Conservation (phyloP, 306 rosid genomes). For the Mimosa bimucronata region DNA sequence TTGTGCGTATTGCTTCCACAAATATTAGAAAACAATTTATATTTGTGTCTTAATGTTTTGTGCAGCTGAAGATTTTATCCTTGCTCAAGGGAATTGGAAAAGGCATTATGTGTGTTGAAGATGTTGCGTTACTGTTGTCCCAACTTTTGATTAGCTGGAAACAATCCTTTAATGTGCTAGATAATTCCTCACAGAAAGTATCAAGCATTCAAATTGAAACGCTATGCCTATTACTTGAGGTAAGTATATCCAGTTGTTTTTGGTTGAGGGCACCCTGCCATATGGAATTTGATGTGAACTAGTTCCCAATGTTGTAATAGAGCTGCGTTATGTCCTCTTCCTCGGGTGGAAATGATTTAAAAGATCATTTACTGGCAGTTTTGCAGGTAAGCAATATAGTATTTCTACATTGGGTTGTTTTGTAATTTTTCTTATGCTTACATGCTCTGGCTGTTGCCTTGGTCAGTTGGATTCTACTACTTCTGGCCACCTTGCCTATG, state of each 20-base stretch:
- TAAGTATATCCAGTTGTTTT: slow-evolving; percentile 35
- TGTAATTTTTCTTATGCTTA: slow-evolving; percentile 28
- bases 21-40: slow-evolving; percentile 3
- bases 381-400: slow-evolving; percentile 60
- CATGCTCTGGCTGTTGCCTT: slow-evolving; percentile 23
- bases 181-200: slow-evolving; percentile 47
- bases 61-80: slow-evolving; percentile 82
- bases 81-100: slow-evolving; percentile 80
- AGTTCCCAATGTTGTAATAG: slow-evolving; percentile 46
- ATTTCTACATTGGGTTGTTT: neutral
- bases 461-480: slow-evolving; percentile 64
- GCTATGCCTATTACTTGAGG: slow-evolving; percentile 84
- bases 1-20: neutral
- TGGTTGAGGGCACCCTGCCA: slow-evolving; percentile 15
- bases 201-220: slow-evolving; percentile 67
- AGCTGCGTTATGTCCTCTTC: slow-evolving; percentile 63
- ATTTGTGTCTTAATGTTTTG: slow-evolving; percentile 34
- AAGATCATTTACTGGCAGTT: slow-evolving; percentile 64
- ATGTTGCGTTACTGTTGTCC: slow-evolving; percentile 58
- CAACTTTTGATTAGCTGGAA: slow-evolving; percentile 57
- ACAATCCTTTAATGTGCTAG: slow-evolving; percentile 41
- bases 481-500: slow-evolving; percentile 59
- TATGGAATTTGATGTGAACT: slow-evolving; percentile 34
- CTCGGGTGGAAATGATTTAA: slow-evolving; percentile 55
- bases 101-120: slow-evolving; percentile 54